Percentiles rank a stretch among this genome's conserved stretches.
Evolutionary conservation across 2,329 filamentous ascomycete genomes (phyloP).

Genomic region (Aspergillus carbonarius): DNA sequence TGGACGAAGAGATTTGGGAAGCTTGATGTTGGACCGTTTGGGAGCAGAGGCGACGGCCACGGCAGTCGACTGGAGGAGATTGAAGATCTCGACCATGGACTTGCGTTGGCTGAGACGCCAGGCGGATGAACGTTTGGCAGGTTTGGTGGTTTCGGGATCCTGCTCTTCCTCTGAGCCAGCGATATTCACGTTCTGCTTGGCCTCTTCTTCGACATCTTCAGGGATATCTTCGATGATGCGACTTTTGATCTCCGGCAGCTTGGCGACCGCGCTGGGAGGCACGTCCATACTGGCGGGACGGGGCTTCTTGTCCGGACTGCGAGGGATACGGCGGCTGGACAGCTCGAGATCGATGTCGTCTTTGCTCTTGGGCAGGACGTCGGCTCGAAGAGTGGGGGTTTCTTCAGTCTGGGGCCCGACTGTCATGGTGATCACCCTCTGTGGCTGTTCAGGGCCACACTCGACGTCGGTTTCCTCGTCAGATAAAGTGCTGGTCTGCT

Average conservation of each 20-base stretch:
- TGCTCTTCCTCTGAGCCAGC: neutral
- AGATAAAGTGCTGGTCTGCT: neutral
- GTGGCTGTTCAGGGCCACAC: neutral
- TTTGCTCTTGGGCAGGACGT: neutral
- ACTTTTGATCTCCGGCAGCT: constrained; percentile 15
- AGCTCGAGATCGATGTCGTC: constrained; percentile 4
- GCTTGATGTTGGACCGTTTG: constrained; percentile 3
- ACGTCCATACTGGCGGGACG: constrained; percentile 2
- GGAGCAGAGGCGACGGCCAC: constrained; percentile 1
- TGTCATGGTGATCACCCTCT: neutral
- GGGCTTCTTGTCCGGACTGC: neutral
- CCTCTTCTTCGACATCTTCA: constrained; percentile 15
- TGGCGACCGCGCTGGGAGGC: neutral
- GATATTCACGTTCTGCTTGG: neutral
- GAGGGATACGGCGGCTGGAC: neutral
- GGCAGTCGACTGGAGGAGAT: constrained; percentile 13
- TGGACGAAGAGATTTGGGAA: neutral
- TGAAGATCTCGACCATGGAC: constrained; percentile 23
- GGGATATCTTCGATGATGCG: constrained; percentile 22
- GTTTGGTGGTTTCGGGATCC: neutral
- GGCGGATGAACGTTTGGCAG: constrained; percentile 9
- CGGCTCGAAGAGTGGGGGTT: neutral
- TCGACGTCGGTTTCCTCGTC: constrained; percentile 5
- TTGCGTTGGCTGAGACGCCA: constrained; percentile 18
- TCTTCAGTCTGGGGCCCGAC: neutral